Conservation (phyloP, 108 stramenopile species). For the Pseudonitzschia delicatissima region DNA sequence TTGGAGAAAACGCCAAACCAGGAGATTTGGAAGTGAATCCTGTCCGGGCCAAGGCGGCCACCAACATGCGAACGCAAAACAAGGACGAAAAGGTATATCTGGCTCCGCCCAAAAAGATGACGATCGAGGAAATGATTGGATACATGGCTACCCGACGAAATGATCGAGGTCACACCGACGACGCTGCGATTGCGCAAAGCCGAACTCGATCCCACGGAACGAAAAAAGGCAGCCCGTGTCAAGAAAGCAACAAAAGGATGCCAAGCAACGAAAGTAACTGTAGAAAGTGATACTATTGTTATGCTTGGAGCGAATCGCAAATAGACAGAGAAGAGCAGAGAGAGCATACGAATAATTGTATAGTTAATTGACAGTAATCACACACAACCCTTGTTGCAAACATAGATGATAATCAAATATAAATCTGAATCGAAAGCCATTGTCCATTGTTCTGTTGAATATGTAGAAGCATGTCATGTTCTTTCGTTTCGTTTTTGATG, state of each 20-base stretch:
- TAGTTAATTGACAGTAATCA: no score
- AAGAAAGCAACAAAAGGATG: conserved; percentile 70
- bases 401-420: no score
- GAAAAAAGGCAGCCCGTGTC: conserved; percentile 44
- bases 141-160: conserved; percentile 87
- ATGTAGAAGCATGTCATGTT: no score
- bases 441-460: no score
- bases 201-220: conserved; percentile 67
- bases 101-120: conserved; percentile 79
- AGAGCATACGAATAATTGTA: no score
- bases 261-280: conserved; percentile 20
- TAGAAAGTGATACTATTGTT: no score
- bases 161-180: conserved; percentile 94
- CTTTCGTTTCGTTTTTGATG: no score
- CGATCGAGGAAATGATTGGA: conserved; percentile 93
- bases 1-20: conserved; percentile 85
- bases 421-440: no score
- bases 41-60: conserved; percentile 85
- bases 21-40: conserved; percentile 81
- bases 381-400: no score
- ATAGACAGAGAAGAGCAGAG: no score
- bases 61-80: conserved; percentile 89
- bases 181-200: conserved; percentile 86
- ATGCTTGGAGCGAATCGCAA: no score
- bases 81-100: conserved; percentile 90